These are phyloP conservation scores for Friedmanniomyces simplex DNA, from an alignment of 495 filamentous ascomycete species.

Conservation along the genomic window DNA sequence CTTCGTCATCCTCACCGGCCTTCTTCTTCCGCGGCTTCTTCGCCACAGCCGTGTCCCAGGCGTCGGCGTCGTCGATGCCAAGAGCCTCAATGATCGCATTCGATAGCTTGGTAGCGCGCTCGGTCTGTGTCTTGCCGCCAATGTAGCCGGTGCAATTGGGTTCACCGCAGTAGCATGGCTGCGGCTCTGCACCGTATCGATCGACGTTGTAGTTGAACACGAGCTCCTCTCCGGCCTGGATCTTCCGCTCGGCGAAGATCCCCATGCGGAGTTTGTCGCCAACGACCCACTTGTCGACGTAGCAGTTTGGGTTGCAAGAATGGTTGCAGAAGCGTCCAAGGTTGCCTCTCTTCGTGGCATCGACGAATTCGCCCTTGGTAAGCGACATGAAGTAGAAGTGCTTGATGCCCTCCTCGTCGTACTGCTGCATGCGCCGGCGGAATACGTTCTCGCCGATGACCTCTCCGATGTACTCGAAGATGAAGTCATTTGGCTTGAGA, in stretches of 20 bases:
- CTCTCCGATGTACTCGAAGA: slow-evolving; percentile 97
- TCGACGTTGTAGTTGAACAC: slow-evolving; percentile 99
- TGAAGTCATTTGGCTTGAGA: slow-evolving; percentile 72
- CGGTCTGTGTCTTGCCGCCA: slow-evolving; percentile 94
- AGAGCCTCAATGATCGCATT: slow-evolving; percentile 87
- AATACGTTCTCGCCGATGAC: slow-evolving; percentile 90
- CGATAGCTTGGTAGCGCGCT: slow-evolving; percentile 84
- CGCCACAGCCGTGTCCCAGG: slow-evolving; percentile 80
- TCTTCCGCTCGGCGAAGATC: slow-evolving; percentile 84
- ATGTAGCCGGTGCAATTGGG: slow-evolving; percentile 93
- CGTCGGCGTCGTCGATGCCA: slow-evolving; percentile 86
- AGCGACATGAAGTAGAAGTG: slow-evolving; percentile 99
- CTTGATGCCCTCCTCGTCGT: slow-evolving; percentile 90
- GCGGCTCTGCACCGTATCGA: slow-evolving; percentile 90
- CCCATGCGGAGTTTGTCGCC: slow-evolving; percentile 98
- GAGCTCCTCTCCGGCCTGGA: slow-evolving; percentile 84
- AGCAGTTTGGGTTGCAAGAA: slow-evolving; percentile 97
- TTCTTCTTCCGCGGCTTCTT: slow-evolving; percentile 91
- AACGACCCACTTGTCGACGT: slow-evolving; percentile 99
- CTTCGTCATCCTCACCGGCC: slow-evolving; percentile 86
- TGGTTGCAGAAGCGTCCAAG: slow-evolving; percentile 97
- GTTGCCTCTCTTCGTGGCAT: slow-evolving; percentile 94
- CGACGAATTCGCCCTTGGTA: slow-evolving; percentile 90
- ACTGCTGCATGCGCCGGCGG: slow-evolving; percentile 76
- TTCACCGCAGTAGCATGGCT: slow-evolving; percentile 94